A percentile compares a stretch with the other conserved stretches of the same genome.
Conservation (phyloP, 129 eudicot genomes). For the Lactuca sativa region DNA sequence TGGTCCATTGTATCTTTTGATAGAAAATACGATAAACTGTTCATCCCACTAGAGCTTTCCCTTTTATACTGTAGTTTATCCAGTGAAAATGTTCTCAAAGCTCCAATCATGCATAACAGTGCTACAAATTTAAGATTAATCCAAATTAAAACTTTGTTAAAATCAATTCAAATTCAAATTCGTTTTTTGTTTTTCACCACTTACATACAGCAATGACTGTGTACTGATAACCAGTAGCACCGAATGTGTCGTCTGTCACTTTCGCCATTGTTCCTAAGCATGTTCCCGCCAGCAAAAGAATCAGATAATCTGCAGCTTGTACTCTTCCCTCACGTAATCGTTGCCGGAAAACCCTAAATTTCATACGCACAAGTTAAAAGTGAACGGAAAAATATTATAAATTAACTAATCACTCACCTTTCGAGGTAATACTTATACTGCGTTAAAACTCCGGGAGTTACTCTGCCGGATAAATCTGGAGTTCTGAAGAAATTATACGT, state of each 20-base stretch:
- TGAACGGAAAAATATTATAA: background rate
- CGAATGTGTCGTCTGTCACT: slow-evolving; percentile 73
- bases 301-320: slow-evolving; percentile 81
- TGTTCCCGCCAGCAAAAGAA: slow-evolving; percentile 84
- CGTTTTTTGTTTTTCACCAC: slow-evolving; percentile 29
- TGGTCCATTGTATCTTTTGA: slow-evolving; percentile 84
- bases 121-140: slow-evolving; percentile 49
- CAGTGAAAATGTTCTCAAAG: slow-evolving; percentile 75
- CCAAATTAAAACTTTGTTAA: background rate
- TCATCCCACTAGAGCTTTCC: slow-evolving; percentile 75
- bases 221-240: slow-evolving; percentile 72
- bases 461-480: slow-evolving; percentile 56
- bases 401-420: slow-evolving; percentile 39
- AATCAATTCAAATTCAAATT: background rate
- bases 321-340: slow-evolving; percentile 64
- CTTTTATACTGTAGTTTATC: slow-evolving; percentile 74
- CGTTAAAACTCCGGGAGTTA: slow-evolving; percentile 61
- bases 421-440: slow-evolving; percentile 81
- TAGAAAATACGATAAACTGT: slow-evolving; percentile 72
- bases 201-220: slow-evolving; percentile 85
- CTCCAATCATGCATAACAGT: slow-evolving; percentile 81
- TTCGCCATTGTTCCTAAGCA: slow-evolving; percentile 80
- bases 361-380: background rate
- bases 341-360: slow-evolving; percentile 63
- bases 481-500: slow-evolving; percentile 30